A percentile compares a stretch with the other conserved stretches of the same genome.
Evolutionary conservation across 306 rosid species (phyloP).

Genomic region (Cicer judaicum): DNA sequence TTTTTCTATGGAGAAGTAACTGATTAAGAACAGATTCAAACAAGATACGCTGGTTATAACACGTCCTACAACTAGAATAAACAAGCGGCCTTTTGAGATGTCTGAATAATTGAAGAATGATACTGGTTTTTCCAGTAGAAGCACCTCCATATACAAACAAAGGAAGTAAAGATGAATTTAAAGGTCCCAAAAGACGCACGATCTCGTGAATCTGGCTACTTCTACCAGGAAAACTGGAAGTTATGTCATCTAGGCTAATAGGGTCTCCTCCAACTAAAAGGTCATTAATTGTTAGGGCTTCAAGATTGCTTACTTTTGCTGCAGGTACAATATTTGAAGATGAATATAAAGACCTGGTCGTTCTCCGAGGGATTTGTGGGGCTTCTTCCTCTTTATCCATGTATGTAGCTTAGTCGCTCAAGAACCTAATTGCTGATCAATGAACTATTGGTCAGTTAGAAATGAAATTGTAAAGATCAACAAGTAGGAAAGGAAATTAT

Average conservation of each 20-base stretch:
- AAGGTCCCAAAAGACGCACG: conserved; percentile 68
- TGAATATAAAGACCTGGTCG: conserved; percentile 63
- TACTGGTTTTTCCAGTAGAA: conserved; percentile 86
- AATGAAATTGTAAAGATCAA: conserved; percentile 26
- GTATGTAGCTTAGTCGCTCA: conserved; percentile 43
- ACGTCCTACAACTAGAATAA: conserved; percentile 83
- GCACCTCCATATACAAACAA: conserved; percentile 78
- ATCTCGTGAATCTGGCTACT: conserved; percentile 68
- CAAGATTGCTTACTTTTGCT: conserved; percentile 48
- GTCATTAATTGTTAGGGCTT: conserved; percentile 57
- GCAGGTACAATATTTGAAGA: conserved; percentile 49
- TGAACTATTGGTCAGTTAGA: conserved; percentile 21
- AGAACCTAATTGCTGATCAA: conserved; percentile 26
- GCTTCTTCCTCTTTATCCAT: conserved; percentile 70
- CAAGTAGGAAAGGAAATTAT: neutral
- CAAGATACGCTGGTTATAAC: conserved; percentile 75
- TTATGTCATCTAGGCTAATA: conserved; percentile 62
- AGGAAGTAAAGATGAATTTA: conserved; percentile 83
- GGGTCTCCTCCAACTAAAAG: conserved; percentile 78
- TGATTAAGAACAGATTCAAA: conserved; percentile 84
- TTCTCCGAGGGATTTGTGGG: conserved; percentile 62
- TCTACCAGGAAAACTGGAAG: conserved; percentile 74
- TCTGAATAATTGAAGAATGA: conserved; percentile 64
- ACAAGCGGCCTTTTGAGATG: conserved; percentile 83
- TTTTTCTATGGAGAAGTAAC: conserved; percentile 73